Percentiles rank a stretch among this genome's conserved stretches.
phyloP scores from a whole-genome alignment of 148 eudicot species.

The Camellia granthamiana region DNA sequence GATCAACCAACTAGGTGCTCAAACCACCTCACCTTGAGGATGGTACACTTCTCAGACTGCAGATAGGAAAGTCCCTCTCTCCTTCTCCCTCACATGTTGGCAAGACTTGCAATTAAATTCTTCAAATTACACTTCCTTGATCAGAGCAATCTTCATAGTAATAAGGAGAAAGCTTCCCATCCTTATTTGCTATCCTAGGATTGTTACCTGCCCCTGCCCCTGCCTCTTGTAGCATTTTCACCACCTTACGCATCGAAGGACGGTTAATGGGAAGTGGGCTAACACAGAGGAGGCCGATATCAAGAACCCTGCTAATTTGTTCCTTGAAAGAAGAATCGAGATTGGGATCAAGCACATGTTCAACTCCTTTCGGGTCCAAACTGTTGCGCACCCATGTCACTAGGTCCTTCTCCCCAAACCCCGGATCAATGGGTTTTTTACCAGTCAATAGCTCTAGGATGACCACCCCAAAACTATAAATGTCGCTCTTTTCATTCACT shows the following conservation, averaged over 20 bases:
- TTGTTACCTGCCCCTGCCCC: neutral
- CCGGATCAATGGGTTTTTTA: constrained; percentile 27
- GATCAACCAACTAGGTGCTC: too few relatives aligned
- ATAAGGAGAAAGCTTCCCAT: constrained; percentile 12
- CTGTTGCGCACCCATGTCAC: constrained; percentile 35
- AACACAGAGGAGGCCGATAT: constrained; percentile 35
- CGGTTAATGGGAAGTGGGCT: constrained; percentile 29
- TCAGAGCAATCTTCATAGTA: constrained; percentile 6
- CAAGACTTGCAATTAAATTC: too few relatives aligned
- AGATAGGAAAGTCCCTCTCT: neutral
- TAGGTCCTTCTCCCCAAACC: constrained; percentile 34
- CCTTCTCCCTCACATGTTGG: neutral
- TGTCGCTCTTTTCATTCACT: constrained; percentile 49
- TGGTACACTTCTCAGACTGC: too few relatives aligned
- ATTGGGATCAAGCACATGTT: constrained; percentile 28
- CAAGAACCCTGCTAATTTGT: constrained; percentile 32
- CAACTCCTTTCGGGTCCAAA: constrained; percentile 26
- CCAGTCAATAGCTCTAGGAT: constrained; percentile 45
- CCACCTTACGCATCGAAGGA: constrained; percentile 38
- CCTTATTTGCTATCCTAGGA: neutral
- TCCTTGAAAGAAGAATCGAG: constrained; percentile 25
- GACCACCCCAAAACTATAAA: constrained; percentile 49
- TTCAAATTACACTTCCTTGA: constrained; percentile 8
- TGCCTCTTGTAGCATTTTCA: constrained; percentile 31
- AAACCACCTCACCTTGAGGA: too few relatives aligned